Base-by-base conservation (phyloP, 495 filamentous ascomycete species). In the Tuber calosporum region DNA sequence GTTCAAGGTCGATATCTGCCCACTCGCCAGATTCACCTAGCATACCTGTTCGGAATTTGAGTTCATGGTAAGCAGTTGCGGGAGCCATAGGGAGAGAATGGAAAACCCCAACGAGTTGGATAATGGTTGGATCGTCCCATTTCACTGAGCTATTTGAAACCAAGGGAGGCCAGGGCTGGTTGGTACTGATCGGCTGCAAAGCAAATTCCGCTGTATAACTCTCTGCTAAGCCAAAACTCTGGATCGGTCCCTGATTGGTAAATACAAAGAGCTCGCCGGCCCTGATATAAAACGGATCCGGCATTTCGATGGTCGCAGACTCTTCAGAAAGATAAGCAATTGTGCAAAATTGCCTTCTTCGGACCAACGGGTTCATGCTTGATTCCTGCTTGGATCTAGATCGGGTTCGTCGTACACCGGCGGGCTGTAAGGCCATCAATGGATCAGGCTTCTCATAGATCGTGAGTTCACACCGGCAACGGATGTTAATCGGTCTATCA, bases 201-300 rank as follows among this genome's bases (percentile, higher is more conserved):
- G 67, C n/a, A 40, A 81, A 67, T 38, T 74, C 67, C 15, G 75
- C 69, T 42, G 69, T 43, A 58, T 81, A 81, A 34, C 75, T 75
- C 41, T 81, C 79, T 40, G 79, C 75, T 13, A 81, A 36, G 22
- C 68, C 72, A 69, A 72, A 81, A 37, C 73, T 72, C 45, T 79
- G 77, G 66, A 76, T 74, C 17, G 72, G 75, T 11, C 79, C 73
- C 48, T 69, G 76, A 37, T 71, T 79, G 42, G 75, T 75, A 40
- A 72, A 74, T 38, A 81, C 79, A 70, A 73, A 79, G 41, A 81
- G 79, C 68, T 81, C 76, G 66, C 79, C 74, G n/a, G 73, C 76
- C 34, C 76, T 77, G 40, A 81, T 72, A 67, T 76, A 76, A 40
- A 81, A 81, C 39, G 74, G 79, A 38, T 81, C 79, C 34, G 79